Base-by-base conservation (phyloP, 331 rosid species). In the Malus hybrid region DNA sequence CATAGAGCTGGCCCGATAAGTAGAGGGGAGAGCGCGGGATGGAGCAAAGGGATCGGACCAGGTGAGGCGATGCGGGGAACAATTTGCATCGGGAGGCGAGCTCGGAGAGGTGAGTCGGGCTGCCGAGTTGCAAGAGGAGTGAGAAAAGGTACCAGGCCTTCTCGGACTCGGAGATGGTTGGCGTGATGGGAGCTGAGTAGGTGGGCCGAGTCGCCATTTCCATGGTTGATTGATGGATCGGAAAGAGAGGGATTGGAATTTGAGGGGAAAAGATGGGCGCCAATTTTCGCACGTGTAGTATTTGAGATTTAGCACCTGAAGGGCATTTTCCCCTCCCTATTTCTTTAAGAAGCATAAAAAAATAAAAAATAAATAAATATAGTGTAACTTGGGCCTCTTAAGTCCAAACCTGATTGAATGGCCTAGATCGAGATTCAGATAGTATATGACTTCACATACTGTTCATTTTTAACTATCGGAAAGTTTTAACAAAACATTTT, bases 1-100 rank as follows among this genome's bases (percentile, higher is more conserved):
- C 73, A 13, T 76, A 61, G 6, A 87, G 88, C 55, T 81, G 69
- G 5, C 14, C 24, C 10, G 79, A 69, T 19, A 90, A 52, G 20
- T 54, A 19, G 74, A 90, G 65, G 6, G 89, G 96, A 5, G 89
- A 88, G 69, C 34, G 34, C 6, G 87, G 75, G 22, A 78, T 62
- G 2, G 89, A 83, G 46, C 83, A 80, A 20, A 78, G 70, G 79
- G 15, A 59, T 59, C 57, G 33, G 39, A 90, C 75, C 57, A 82
- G 67, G 2, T 54, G 85, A 3, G 89, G 70, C 1, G 91, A 65
- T 0, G 79, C 80, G 1, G 79, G 27, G 87, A 88, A 88, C 12
- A 77, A 52, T 2, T 22, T 61, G 71, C 93, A 90, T 16, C 57
- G 78, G 4, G 83, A 71, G 10, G 91, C 78, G 46, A 90, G 88